These are phyloP conservation scores for Echeveria elegans DNA, from an alignment of 164 flowering plant species.

Conservation along the genomic window DNA sequence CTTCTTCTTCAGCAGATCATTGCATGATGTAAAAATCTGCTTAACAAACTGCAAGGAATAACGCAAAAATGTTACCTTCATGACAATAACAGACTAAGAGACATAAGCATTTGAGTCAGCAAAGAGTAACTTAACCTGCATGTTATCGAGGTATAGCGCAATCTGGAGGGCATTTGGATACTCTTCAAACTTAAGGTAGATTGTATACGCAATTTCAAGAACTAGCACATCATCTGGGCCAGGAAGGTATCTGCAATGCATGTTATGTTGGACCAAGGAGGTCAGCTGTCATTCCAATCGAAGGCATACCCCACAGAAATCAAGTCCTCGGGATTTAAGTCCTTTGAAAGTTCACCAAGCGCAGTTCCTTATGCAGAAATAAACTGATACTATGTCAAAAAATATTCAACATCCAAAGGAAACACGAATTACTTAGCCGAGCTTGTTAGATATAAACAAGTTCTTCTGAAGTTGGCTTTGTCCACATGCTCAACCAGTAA, in stretches of 20 bases:
- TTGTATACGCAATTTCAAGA: conserved; percentile 70
- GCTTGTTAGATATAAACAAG: conserved; percentile 81
- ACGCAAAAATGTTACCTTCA: neutral
- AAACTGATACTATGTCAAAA: neutral
- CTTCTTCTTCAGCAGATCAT: conserved; percentile 51
- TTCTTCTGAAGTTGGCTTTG: conserved; percentile 66
- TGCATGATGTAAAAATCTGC: conserved; percentile 60
- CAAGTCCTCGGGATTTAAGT: neutral
- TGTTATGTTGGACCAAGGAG: neutral
- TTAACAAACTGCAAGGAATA: conserved; percentile 62
- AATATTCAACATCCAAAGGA: neutral
- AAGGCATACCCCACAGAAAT: neutral
- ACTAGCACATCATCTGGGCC: conserved; percentile 94
- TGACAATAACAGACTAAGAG: neutral
- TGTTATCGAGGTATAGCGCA: conserved; percentile 73
- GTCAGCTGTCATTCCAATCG: neutral
- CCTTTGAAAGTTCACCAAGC: no score
- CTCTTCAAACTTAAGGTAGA: conserved; percentile 82
- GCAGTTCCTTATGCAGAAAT: neutral
- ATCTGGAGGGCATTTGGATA: conserved; percentile 81
- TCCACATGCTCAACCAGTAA: conserved; percentile 74
- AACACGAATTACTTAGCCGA: conserved; percentile 52
- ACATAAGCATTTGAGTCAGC: neutral
- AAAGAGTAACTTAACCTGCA: conserved; percentile 40
- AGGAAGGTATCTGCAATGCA: conserved; percentile 72